Evolutionary conservation across 2,329 filamentous ascomycete species (phyloP).

Genomic region (Verticillium zaregamsianum): DNA sequence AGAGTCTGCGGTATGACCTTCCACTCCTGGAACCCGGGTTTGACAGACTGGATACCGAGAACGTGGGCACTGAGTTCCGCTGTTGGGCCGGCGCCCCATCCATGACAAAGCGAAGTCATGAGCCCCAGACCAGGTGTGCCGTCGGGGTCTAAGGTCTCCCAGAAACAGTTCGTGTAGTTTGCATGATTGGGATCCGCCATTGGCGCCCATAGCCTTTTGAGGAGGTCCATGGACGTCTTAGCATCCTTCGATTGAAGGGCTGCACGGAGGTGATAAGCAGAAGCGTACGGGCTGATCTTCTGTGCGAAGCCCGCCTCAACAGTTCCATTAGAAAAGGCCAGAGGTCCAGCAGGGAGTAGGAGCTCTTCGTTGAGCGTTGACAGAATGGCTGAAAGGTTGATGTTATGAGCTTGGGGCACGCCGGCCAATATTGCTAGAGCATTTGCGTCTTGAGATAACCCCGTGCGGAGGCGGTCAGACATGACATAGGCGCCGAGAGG

Average conservation of each 20-base stretch:
- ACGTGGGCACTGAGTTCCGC: slow-evolving; percentile 24
- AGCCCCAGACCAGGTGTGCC: slow-evolving; percentile 20
- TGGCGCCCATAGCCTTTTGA: slow-evolving; percentile 18
- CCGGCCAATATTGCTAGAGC: slow-evolving; percentile 25
- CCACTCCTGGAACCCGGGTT: slow-evolving; percentile 17
- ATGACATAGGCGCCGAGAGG: slow-evolving; percentile 19
- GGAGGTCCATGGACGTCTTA: slow-evolving; percentile 8
- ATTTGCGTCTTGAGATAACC: slow-evolving; percentile 25
- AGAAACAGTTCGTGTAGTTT: slow-evolving; percentile 25
- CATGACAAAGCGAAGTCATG: slow-evolving; percentile 26
- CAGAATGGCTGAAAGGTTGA: slow-evolving; percentile 14
- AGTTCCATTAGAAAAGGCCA: slow-evolving; percentile 16
- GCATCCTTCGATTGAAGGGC: slow-evolving; percentile 14
- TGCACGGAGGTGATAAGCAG: slow-evolving; percentile 25
- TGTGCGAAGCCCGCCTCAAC: slow-evolving; percentile 11
- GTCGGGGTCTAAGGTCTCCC: slow-evolving; percentile 20
- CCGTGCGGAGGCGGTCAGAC: slow-evolving; percentile 13
- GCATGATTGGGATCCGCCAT: slow-evolving; percentile 18
- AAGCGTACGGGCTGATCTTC: slow-evolving; percentile 22
- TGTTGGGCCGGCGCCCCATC: slow-evolving; percentile 26
- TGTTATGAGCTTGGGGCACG: slow-evolving; percentile 12
- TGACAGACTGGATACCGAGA: slow-evolving; percentile 17
- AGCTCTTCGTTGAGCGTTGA: slow-evolving; percentile 11
- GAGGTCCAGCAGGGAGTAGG: slow-evolving; percentile 10
- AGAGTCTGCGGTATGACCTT: slow-evolving; percentile 14